phyloP scores from a whole-genome alignment of 192 early-diverging fungal species.

The Dispira simplex region DNA sequence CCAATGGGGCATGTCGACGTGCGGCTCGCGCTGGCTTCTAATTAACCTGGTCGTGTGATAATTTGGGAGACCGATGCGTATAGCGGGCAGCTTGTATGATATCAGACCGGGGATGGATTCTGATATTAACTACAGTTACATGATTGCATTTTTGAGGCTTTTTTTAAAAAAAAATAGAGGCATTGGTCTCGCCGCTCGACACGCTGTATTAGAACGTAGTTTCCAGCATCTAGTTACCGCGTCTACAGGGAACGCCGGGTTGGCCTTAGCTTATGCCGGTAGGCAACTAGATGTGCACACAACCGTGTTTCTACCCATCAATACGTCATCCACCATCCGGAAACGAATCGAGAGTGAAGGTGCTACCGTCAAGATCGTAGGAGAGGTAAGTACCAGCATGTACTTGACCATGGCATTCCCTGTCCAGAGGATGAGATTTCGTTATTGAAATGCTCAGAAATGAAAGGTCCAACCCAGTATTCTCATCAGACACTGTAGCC shows the following conservation, averaged over 20 bases:
- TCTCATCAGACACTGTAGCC: too few species aligned
- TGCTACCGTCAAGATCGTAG: conserved; percentile 29
- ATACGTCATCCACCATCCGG: conserved; percentile 26
- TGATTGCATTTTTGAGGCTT: not conserved
- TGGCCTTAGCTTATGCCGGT: conserved; percentile 50
- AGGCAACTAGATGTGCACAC: conserved; percentile 38
- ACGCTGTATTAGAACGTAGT: conserved; percentile 28
- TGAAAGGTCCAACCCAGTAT: too few species aligned
- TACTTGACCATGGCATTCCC: not conserved
- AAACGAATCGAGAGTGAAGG: conserved; percentile 44
- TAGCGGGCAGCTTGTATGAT: not conserved
- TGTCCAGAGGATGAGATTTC: too few species aligned
- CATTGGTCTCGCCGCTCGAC: conserved; percentile 39
- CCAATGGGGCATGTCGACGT: not conserved
- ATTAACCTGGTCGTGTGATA: not conserved
- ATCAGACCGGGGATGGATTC: not conserved
- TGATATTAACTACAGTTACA: not conserved
- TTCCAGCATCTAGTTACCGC: conserved; percentile 34
- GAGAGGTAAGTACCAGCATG: conserved; percentile 22
- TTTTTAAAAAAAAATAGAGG: conserved; percentile 27
- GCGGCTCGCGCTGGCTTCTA: not conserved
- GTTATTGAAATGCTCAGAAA: too few species aligned
- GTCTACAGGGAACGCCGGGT: conserved; percentile 44
- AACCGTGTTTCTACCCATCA: conserved; percentile 38
- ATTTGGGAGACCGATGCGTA: not conserved